Evolutionary conservation across 441 rosid species (phyloP).

Genomic region (Aquilaria agallochum): DNA sequence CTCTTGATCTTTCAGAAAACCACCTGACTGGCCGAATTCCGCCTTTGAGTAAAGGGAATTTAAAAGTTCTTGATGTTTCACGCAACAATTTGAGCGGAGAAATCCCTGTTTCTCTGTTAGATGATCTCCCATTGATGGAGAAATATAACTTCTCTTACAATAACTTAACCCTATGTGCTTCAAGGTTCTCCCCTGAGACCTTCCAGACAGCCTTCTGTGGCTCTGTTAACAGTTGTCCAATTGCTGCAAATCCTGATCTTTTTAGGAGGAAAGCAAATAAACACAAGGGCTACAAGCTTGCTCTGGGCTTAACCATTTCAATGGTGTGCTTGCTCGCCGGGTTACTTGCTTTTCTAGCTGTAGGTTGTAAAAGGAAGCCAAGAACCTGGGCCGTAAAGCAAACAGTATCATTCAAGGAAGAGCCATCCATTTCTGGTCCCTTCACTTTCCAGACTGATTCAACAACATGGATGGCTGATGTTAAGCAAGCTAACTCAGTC

Average conservation of each 20-base stretch:
- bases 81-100: conserved; percentile 76
- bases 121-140: conserved; percentile 55
- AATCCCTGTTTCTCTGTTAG: conserved; percentile 47
- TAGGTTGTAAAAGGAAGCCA: conserved; percentile 58
- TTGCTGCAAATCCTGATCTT: conserved; percentile 70
- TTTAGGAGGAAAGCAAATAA: conserved; percentile 42
- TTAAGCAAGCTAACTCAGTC: conserved; percentile 77
- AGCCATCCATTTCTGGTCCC: conserved; percentile 73
- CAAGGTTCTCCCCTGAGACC: conserved; percentile 41
- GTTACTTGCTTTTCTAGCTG: conserved; percentile 57
- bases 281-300: conserved; percentile 53
- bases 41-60: conserved; percentile 32
- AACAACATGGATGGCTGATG: conserved; percentile 92
- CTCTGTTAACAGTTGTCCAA: conserved; percentile 69
- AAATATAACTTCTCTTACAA: conserved; percentile 89
- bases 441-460: conserved; percentile 91
- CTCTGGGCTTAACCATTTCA: conserved; percentile 63
- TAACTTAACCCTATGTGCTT: conserved; percentile 75
- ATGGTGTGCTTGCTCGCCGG: conserved; percentile 62
- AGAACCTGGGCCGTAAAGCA: conserved; percentile 59
- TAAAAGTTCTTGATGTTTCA: conserved; percentile 69
- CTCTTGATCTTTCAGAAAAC: conserved; percentile 77
- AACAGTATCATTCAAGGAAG: conserved; percentile 55
- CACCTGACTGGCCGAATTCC: conserved; percentile 66
- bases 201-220: conserved; percentile 55